These are phyloP conservation scores for Lycium ferocissimum DNA, from an alignment of 257 asterid genomes.

Conservation along the genomic window DNA sequence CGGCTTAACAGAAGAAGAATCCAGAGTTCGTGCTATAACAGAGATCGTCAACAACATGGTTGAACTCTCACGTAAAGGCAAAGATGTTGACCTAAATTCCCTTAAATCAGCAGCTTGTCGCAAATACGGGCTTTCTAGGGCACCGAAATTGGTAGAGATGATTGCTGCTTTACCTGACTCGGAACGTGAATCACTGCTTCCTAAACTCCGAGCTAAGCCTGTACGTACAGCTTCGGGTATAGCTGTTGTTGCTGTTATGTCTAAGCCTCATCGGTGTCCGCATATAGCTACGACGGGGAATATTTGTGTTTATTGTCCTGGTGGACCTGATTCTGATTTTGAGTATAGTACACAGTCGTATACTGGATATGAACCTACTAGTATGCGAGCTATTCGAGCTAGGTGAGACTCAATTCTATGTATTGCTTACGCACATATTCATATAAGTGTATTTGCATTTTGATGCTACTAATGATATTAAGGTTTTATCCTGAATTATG, in stretches of 20 bases:
- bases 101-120: slow-evolving; percentile 92
- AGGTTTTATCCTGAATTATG: neutral
- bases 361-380: slow-evolving; percentile 98
- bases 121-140: slow-evolving; percentile 86
- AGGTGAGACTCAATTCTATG: slow-evolving; percentile 51
- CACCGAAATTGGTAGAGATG: slow-evolving; percentile 98
- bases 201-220: slow-evolving; percentile 94
- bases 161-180: slow-evolving; percentile 95
- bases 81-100: slow-evolving; percentile 87
- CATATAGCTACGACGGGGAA: slow-evolving; percentile 98
- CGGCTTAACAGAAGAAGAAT: slow-evolving; percentile 87
- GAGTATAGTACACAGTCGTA: slow-evolving; percentile 98
- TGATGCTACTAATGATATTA: neutral
- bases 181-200: slow-evolving; percentile 83
- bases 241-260: slow-evolving; percentile 99
- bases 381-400: slow-evolving; percentile 99
- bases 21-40: slow-evolving; percentile 91
- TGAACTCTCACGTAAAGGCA: slow-evolving; percentile 83
- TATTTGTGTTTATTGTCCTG: slow-evolving; percentile 97
- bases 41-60: slow-evolving; percentile 94
- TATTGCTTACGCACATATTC: neutral
- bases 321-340: slow-evolving; percentile 98
- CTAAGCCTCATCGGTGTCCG: slow-evolving; percentile 98
- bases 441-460: neutral
- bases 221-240: slow-evolving; percentile 98